These are phyloP conservation scores for Chlamydomonas sp. DNA, from an alignment of 139 green algal species.

Conservation along the genomic window DNA sequence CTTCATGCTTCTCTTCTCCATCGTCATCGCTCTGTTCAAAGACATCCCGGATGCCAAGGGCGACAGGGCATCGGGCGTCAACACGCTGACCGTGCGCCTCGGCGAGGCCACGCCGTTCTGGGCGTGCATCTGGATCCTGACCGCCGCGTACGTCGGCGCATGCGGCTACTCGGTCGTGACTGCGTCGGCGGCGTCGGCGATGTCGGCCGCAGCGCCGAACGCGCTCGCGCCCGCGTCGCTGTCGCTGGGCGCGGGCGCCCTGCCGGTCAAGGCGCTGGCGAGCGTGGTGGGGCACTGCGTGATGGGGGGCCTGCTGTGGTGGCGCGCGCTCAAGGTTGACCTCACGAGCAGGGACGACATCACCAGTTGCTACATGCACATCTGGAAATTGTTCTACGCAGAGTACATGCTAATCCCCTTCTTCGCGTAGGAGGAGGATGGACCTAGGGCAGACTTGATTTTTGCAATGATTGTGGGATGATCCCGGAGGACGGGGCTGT, in stretches of 20 bases:
- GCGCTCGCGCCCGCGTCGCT: constrained; percentile 6
- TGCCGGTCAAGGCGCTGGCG: constrained; percentile 8
- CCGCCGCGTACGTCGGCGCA: constrained; percentile 62
- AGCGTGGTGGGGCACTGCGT: constrained; percentile 17
- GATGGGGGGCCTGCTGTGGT: constrained; percentile 33
- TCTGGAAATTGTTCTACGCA: constrained; percentile 91
- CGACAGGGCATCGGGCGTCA: constrained; percentile 57
- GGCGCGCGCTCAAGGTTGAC: constrained; percentile 42
- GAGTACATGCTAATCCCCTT: constrained; percentile 85
- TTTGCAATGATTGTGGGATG: too few species aligned
- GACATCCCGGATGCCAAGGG: constrained; percentile 84
- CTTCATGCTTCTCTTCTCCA: constrained; percentile 88
- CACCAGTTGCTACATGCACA: constrained; percentile 59
- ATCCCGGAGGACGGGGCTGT: too few species aligned
- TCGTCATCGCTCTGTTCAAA: constrained; percentile 97
- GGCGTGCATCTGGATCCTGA: constrained; percentile 70
- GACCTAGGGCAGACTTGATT: too few species aligned
- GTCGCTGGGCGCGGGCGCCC: background rate
- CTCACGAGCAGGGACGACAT: constrained; percentile 34
- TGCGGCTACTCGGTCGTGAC: constrained; percentile 18
- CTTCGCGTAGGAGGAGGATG: constrained; percentile 38
- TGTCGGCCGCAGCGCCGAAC: background rate
- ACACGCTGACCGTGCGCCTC: constrained; percentile 78
- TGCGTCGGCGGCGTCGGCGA: background rate
- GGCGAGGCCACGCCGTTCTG: constrained; percentile 72